phyloP scores from a whole-genome alignment of 345 rosid species.

The Arabis hirsuta region DNA sequence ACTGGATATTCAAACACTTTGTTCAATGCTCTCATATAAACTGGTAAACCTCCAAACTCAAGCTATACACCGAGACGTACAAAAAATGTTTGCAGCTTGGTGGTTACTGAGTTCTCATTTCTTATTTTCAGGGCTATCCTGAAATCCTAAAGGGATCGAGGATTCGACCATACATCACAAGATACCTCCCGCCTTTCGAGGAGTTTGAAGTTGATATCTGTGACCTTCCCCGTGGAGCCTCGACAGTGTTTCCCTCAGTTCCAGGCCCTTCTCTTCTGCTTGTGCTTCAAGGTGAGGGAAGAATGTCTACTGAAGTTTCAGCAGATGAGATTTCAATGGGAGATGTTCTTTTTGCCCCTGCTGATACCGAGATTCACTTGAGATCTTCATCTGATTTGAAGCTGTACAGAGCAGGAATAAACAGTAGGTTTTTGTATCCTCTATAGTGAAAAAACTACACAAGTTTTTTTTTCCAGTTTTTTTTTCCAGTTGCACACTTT shows the following conservation, averaged over 20 bases:
- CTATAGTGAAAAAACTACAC: constrained; percentile 31
- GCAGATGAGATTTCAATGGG: constrained; percentile 58
- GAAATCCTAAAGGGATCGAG: constrained; percentile 80
- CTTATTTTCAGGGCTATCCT: constrained; percentile 75
- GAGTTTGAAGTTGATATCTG: constrained; percentile 91
- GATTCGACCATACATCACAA: constrained; percentile 64
- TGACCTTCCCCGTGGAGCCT: constrained; percentile 65
- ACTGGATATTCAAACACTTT: constrained; percentile 81
- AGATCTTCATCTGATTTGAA: constrained; percentile 56
- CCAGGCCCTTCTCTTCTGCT: constrained; percentile 86
- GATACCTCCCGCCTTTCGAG: constrained; percentile 90
- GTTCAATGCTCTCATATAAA: constrained; percentile 96
- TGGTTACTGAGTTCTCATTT: constrained; percentile 17
- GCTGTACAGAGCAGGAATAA: constrained; percentile 88
- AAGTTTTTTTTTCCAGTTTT: neutral
- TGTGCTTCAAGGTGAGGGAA: constrained; percentile 67
- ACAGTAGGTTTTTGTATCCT: constrained; percentile 61
- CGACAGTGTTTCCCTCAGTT: constrained; percentile 68
- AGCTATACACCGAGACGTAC: neutral
- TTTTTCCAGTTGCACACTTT: neutral
- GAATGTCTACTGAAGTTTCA: constrained; percentile 48
- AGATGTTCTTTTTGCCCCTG: constrained; percentile 80
- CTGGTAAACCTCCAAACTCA: constrained; percentile 55
- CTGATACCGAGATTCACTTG: constrained; percentile 60
- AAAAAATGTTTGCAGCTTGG: neutral